These are phyloP conservation scores for Histomonas meleagridis DNA, from an alignment of 208 protist genomes.

Conservation along the genomic window DNA sequence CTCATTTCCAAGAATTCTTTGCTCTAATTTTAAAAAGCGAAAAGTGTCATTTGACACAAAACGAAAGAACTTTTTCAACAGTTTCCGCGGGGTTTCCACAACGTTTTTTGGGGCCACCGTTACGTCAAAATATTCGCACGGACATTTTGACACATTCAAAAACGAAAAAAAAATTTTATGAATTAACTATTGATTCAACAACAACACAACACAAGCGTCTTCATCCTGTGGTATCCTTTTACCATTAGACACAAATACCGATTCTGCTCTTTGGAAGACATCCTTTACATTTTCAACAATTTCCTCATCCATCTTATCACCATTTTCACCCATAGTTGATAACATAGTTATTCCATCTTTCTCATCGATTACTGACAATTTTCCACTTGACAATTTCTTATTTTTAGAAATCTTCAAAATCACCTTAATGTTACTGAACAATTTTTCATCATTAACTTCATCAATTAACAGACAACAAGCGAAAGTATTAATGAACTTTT, in stretches of 20 bases:
- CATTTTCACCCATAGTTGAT: neutral
- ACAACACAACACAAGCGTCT: no score
- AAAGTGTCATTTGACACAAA: no score
- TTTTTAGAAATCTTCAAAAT: neutral
- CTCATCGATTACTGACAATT: neutral
- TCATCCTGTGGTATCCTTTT: neutral
- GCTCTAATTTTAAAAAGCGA: no score
- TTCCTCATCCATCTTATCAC: neutral
- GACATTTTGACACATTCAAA: no score
- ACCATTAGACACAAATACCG: neutral
- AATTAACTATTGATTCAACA: no score
- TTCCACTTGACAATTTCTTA: neutral
- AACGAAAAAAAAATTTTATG: no score
- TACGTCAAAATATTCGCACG: no score
- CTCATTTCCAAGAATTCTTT: no score
- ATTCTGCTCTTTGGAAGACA: neutral
- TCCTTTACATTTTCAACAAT: neutral
- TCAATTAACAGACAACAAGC: neutral
- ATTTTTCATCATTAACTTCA: neutral
- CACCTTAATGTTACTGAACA: neutral
- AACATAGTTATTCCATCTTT: neutral
- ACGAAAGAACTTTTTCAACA: no score
- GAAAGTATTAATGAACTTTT: neutral
- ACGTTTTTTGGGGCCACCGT: no score
- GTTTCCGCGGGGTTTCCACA: no score